phyloP scores from a whole-genome alignment of 2,329 filamentous ascomycete species.

The Colletotrichum navitas region DNA sequence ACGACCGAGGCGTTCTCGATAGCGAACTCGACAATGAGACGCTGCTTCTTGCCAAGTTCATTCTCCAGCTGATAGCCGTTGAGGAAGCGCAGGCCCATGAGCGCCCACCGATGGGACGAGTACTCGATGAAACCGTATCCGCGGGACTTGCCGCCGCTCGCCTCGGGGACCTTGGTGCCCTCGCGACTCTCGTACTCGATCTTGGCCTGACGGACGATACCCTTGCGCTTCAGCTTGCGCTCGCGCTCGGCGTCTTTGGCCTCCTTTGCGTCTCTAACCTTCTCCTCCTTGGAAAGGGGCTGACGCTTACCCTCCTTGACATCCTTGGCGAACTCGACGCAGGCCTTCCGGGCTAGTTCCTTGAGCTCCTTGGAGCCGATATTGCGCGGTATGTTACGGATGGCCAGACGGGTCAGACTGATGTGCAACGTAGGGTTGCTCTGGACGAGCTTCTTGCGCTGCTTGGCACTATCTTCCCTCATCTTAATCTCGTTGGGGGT shows the following conservation, averaged over 20 bases:
- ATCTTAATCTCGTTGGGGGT: conserved; percentile 85
- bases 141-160: conserved; percentile 82
- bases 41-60: conserved; percentile 81
- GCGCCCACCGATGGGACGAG: conserved; percentile 89
- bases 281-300: conserved; percentile 90
- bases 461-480: conserved; percentile 86
- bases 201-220: conserved; percentile 92
- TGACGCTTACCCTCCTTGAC: conserved; percentile 82
- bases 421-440: conserved; percentile 90
- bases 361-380: conserved; percentile 91
- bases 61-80: conserved; percentile 79
- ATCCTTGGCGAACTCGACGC: conserved; percentile 93
- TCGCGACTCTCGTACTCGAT: conserved; percentile 91
- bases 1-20: conserved; percentile 98
- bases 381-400: conserved; percentile 90
- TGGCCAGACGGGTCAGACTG: conserved; percentile 87
- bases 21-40: conserved; percentile 95
- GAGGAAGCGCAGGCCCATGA: conserved; percentile 95
- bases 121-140: conserved; percentile 99
- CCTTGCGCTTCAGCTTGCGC: conserved; percentile 84
- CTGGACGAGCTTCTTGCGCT: conserved; percentile 91
- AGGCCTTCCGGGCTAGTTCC: conserved; percentile 88
- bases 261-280: conserved; percentile 81
- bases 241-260: conserved; percentile 84
- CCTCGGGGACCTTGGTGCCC: conserved; percentile 85